These are phyloP conservation scores for Pharnaceum exiguum DNA, from an alignment of 148 eudicot species.

Conservation along the genomic window DNA sequence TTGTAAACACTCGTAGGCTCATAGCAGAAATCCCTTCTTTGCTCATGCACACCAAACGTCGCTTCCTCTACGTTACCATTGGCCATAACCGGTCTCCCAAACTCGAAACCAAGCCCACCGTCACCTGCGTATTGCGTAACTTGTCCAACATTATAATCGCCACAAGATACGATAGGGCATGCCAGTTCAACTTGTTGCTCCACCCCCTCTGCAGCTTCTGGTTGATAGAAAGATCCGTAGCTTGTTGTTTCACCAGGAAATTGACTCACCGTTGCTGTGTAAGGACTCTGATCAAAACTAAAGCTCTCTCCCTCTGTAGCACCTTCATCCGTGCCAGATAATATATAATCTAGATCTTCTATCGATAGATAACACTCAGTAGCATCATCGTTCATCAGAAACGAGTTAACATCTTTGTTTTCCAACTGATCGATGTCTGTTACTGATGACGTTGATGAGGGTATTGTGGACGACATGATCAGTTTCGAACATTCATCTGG, in stretches of 20 bases:
- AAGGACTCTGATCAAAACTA: neutral
- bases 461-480: neutral
- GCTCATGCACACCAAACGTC: no score
- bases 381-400: neutral
- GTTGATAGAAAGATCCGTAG: neutral
- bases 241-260: constrained; percentile 1
- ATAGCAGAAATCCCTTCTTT: no score
- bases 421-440: neutral
- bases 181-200: no score
- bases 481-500: constrained; percentile 9
- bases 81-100: no score
- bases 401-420: neutral
- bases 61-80: no score
- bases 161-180: no score
- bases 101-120: no score
- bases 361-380: neutral
- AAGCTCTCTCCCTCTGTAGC: neutral
- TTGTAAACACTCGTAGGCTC: neutral
- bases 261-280: neutral
- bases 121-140: no score
- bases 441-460: constrained; percentile 1
- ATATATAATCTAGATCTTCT: neutral
- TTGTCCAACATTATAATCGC: no score
- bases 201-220: no score
- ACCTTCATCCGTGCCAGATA: neutral